A percentile compares a stretch with the other conserved stretches of the same genome.
These are phyloP conservation scores for Yueomyces sinensis DNA, from an alignment of 805 yeast genomes.

Conservation along the genomic window DNA sequence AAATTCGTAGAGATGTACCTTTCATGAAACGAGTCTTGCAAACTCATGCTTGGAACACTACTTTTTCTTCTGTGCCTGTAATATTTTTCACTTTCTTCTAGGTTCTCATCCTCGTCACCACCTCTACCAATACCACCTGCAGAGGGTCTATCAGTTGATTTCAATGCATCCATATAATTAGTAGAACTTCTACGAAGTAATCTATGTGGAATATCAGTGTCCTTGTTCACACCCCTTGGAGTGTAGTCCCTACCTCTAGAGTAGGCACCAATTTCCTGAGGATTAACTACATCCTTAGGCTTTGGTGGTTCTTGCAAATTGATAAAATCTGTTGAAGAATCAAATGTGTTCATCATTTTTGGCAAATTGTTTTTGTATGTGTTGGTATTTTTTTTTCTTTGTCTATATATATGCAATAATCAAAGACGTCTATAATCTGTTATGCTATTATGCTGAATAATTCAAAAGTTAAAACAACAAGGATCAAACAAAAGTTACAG, in stretches of 20 bases:
- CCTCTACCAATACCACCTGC: neutral
- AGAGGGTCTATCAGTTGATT: constrained; percentile 1
- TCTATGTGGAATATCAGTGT: too few relatives aligned
- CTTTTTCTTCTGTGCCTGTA: neutral
- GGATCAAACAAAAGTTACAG: too few relatives aligned
- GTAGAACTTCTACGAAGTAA: constrained; percentile 9
- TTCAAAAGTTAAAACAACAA: too few relatives aligned
- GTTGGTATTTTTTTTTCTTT: too few relatives aligned
- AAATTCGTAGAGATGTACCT: constrained; percentile 3
- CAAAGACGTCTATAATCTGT: too few relatives aligned
- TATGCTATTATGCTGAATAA: too few relatives aligned
- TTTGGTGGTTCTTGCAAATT: neutral
- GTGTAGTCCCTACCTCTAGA: neutral
- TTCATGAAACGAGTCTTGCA: constrained; percentile 2
- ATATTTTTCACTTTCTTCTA: neutral
- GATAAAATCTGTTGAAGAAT: neutral
- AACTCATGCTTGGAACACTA: neutral
- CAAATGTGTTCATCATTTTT: neutral
- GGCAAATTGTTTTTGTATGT: too few relatives aligned
- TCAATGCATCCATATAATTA: constrained; percentile 11
- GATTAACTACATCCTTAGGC: neutral
- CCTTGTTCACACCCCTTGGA: neutral
- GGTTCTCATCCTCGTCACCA: constrained; percentile 2
- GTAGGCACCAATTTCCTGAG: neutral
- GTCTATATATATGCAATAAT: too few relatives aligned